Base-by-base conservation (phyloP, 2,329 filamentous ascomycete genomes). In the Aspergillus quadrilineatus region DNA sequence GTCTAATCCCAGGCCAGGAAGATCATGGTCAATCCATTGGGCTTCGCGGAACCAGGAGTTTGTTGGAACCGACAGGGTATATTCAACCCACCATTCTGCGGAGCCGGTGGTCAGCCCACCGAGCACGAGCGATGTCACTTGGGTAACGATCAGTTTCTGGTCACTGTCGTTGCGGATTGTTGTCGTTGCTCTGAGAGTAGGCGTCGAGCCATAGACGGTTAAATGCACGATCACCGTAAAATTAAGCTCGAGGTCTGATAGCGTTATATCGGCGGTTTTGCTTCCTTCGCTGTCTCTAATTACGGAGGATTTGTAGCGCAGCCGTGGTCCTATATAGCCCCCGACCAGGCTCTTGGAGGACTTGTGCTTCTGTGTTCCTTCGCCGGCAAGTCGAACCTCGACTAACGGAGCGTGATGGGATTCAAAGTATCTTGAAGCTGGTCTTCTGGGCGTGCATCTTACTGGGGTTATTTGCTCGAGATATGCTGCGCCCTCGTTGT, bases 21-120 rank as follows among this genome's bases (percentile, higher is more conserved):
- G 60, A 10, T 59, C 52, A 9, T 62, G 49, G 3, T 64, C 63
- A 4, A 62, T 61, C 71, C 72, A 73, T 51, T 73, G 69, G 1
- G 66, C 65, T 58, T 74, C 68, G 30, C 72, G 59, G 51, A 75
- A 72, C 70, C 71, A 73, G 2, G 61, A 64, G 50, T 69, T 73
- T 26, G 63, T 68, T 0, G 67, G 59, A 22, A 56, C 48, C 1
- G 63, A 59, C 5, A 69, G 47, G 4, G 32, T 52, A 30, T 68
- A 70, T 44, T 70, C 64, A 1, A 59, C 8, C 64, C 64, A 70
- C 55, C 64, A 63, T 29, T 60, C 44, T 3, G 54, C 30, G 1
- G 60, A 58, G 1, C 59, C 54, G 2, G 46, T 50, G 1, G 63
- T 60, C n/a, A 67, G 30, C 0, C 60, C 60, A 6, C 70, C 66